phyloP scores from a whole-genome alignment of 768 basidiomycete species.

The Cystobasidium tubakii region DNA sequence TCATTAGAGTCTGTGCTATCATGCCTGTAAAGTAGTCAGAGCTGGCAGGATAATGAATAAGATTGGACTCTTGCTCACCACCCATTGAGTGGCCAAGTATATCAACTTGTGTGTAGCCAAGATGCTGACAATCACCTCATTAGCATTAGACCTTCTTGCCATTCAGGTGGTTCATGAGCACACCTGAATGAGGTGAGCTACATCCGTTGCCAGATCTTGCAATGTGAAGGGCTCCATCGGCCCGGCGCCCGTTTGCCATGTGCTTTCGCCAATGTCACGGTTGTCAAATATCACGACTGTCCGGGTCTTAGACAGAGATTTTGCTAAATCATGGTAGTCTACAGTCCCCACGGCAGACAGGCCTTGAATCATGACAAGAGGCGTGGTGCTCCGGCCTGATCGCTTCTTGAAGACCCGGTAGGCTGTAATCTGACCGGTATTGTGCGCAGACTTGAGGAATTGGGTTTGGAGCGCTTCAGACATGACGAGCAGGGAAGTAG shows the following conservation, averaged over 20 bases:
- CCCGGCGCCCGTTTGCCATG: conserved; percentile 5
- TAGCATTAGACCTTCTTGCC: no score
- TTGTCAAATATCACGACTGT: conserved; percentile 28
- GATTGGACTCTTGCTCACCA: no score
- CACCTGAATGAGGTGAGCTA: conserved; percentile 13
- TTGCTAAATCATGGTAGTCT: conserved; percentile 19
- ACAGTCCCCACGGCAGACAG: conserved; percentile 27
- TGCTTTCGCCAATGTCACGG: conserved; percentile 22
- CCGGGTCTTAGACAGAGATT: neutral
- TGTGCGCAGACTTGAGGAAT: conserved; percentile 12
- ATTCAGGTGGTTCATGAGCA: neutral
- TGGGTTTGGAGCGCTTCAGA: neutral
- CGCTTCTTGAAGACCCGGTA: conserved; percentile 8
- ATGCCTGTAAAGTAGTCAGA: conserved; percentile 2
- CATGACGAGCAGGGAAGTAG: neutral
- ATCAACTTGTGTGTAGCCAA: conserved; percentile 13
- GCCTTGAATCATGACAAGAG: conserved; percentile 28
- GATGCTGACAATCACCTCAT: conserved; percentile 1
- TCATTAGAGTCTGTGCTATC: conserved; percentile 25
- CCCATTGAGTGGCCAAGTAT: conserved; percentile 29
- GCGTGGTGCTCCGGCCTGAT: conserved; percentile 5
- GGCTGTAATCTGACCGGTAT: conserved; percentile 9
- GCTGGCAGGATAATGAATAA: no score
- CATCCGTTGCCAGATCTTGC: conserved; percentile 25
- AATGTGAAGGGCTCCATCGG: conserved; percentile 16